phyloP scores from a whole-genome alignment of 441 rosid species.

The Mallotus repandus region DNA sequence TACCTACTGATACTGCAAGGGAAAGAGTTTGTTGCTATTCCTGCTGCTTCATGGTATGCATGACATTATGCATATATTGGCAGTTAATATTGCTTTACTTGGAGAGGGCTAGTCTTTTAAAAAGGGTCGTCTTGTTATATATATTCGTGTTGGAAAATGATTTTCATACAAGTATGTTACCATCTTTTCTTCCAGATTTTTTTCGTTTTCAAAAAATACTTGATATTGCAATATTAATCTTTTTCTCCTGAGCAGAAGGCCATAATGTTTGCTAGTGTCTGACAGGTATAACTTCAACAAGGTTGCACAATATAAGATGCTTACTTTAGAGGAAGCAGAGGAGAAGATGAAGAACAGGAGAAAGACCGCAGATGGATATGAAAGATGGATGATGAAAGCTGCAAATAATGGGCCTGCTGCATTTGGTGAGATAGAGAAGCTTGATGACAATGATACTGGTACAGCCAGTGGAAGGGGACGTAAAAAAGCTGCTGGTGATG shows the following conservation, averaged over 20 bases:
- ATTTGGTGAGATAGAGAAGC: slow-evolving; percentile 76
- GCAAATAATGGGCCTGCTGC: slow-evolving; percentile 87
- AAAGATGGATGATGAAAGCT: slow-evolving; percentile 99
- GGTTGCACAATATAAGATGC: slow-evolving; percentile 93
- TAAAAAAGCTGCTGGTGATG: slow-evolving; percentile 58
- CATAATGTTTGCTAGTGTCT: slow-evolving; percentile 17
- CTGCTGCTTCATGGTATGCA: slow-evolving; percentile 93
- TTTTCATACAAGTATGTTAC: not conserved
- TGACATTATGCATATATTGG: not conserved
- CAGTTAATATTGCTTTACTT: not conserved
- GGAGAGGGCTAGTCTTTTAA: not conserved
- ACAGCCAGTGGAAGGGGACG: slow-evolving; percentile 65
- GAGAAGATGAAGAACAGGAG: slow-evolving; percentile 96
- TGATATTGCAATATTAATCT: not conserved
- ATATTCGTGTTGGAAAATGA: slow-evolving; percentile 1
- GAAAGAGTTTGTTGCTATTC: slow-evolving; percentile 83
- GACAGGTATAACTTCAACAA: slow-evolving; percentile 90
- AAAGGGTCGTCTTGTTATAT: not conserved
- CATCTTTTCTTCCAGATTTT: not conserved
- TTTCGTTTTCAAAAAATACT: not conserved
- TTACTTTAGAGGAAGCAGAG: slow-evolving; percentile 96
- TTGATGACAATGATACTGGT: slow-evolving; percentile 66
- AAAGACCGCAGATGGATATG: slow-evolving; percentile 95
- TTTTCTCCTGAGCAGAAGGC: not conserved
- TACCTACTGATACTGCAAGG: slow-evolving; percentile 83